These are phyloP conservation scores for Penicillium sp. DNA, from an alignment of 2,329 filamentous ascomycete genomes.

Conservation along the genomic window DNA sequence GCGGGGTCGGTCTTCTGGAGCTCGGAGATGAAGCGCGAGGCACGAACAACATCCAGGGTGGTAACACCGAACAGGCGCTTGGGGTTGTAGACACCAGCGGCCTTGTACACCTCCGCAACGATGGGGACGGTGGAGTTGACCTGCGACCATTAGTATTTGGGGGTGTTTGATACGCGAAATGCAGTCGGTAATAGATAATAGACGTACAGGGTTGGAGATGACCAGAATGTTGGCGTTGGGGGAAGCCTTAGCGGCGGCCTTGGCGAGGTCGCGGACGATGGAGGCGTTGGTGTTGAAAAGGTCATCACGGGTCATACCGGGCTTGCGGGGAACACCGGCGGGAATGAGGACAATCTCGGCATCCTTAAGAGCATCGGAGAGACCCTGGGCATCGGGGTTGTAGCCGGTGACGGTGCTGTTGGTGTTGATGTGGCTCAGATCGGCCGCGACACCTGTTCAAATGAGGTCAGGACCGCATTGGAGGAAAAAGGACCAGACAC, in stretches of 20 bases:
- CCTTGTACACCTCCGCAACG: slow-evolving; percentile 94
- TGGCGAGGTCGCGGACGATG: slow-evolving; percentile 97
- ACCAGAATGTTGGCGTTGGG: slow-evolving; percentile 93
- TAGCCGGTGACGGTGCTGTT: slow-evolving; percentile 92
- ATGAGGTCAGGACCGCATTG: neutral
- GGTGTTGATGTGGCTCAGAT: slow-evolving; percentile 98
- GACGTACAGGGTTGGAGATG: slow-evolving; percentile 86
- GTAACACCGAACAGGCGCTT: slow-evolving; percentile 99
- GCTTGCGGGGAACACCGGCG: slow-evolving; percentile 97
- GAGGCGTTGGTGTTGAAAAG: slow-evolving; percentile 99
- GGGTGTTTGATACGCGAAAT: neutral
- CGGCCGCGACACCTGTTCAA: slow-evolving; percentile 81
- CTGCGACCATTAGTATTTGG: slow-evolving; percentile 30
- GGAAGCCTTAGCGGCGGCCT: slow-evolving; percentile 81
- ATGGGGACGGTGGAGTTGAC: slow-evolving; percentile 99
- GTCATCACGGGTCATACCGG: slow-evolving; percentile 97
- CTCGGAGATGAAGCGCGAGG: slow-evolving; percentile 95
- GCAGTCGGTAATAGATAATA: slow-evolving; percentile 1
- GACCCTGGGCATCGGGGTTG: slow-evolving; percentile 69
- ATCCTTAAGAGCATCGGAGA: slow-evolving; percentile 74
- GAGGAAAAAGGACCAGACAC: neutral
- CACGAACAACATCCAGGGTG: slow-evolving; percentile 97
- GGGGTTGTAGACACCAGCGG: slow-evolving; percentile 93
- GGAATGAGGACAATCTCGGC: slow-evolving; percentile 95
- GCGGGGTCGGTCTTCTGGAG: slow-evolving; percentile 85